These are phyloP conservation scores for Leccinum subgranulosum DNA, from an alignment of 768 basidiomycete genomes.

Conservation along the genomic window DNA sequence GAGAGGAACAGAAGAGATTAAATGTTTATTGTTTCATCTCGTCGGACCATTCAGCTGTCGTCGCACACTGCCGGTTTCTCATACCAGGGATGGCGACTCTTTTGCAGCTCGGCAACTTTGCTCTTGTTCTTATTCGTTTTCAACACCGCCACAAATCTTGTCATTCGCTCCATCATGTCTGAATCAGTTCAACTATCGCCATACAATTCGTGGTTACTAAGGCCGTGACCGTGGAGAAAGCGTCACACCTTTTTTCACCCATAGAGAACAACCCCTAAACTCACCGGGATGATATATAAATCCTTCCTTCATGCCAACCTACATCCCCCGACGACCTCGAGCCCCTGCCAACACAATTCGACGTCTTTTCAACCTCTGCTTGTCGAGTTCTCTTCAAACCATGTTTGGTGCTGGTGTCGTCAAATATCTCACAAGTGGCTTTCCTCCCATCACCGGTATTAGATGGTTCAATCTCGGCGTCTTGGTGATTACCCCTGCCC, in stretches of 20 bases:
- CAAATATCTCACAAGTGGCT: conserved; percentile 19
- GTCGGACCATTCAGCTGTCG: conserved; percentile 13
- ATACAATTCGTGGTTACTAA: conserved; percentile 11
- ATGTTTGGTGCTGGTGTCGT: conserved; percentile 13
- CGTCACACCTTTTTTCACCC: conserved; percentile 16
- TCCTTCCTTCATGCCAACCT: conserved; percentile 11
- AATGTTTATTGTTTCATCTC: conserved; percentile 16
- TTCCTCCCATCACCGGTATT: conserved; percentile 53
- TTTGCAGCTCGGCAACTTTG: background rate
- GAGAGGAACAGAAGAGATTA: conserved; percentile 1
- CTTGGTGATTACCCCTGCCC: conserved; percentile 64
- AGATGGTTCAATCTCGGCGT: conserved; percentile 78
- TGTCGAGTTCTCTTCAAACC: background rate
- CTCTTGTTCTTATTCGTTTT: conserved; percentile 7
- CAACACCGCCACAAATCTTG: conserved; percentile 16
- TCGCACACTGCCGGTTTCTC: conserved; percentile 11
- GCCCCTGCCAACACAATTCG: conserved; percentile 4
- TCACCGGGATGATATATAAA: conserved; percentile 27
- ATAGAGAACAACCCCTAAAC: conserved; percentile 7
- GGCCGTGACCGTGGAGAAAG: conserved; percentile 21
- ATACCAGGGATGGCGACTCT: conserved; percentile 11
- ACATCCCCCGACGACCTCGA: conserved; percentile 13
- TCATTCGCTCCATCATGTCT: conserved; percentile 10
- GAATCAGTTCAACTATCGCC: conserved; percentile 6
- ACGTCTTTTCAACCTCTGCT: background rate